These are phyloP conservation scores for Dendryphion nanum DNA, from an alignment of 2,329 filamentous ascomycete species.

Conservation along the genomic window DNA sequence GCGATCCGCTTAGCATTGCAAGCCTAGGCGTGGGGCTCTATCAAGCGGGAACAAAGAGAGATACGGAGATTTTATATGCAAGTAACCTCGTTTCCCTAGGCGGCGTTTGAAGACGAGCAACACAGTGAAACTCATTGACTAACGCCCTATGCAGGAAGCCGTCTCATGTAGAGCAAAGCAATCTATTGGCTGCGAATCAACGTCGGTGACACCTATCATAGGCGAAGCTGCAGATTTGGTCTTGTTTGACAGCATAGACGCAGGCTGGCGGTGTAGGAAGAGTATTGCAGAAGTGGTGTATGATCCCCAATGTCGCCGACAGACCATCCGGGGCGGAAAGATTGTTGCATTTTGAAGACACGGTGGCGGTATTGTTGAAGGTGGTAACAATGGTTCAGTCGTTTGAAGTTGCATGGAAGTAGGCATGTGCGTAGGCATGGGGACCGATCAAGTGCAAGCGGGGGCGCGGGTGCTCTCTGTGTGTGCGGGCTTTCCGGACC, in stretches of 20 bases:
- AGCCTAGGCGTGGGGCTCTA: constrained; percentile 65
- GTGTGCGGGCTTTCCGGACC: too few relatives aligned
- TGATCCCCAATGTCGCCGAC: constrained; percentile 27
- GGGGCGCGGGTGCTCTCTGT: too few relatives aligned
- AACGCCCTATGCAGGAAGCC: constrained; percentile 42
- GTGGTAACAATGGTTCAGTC: too few relatives aligned
- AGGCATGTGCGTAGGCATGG: too few relatives aligned
- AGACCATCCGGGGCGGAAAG: constrained; percentile 29
- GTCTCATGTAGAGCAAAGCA: constrained; percentile 47
- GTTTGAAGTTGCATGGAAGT: too few relatives aligned
- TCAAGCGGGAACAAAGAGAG: constrained; percentile 61
- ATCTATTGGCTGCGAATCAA: constrained; percentile 40
- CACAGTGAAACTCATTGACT: too few relatives aligned
- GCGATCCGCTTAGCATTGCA: constrained; percentile 64
- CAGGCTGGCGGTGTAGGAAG: constrained; percentile 42
- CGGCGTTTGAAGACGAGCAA: constrained; percentile 1
- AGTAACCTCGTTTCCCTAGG: constrained; percentile 22
- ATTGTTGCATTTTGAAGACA: too few relatives aligned
- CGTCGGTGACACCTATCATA: constrained; percentile 26
- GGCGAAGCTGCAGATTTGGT: constrained; percentile 46
- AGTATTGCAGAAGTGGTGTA: constrained; percentile 47
- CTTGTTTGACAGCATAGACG: constrained; percentile 38
- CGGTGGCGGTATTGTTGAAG: too few relatives aligned
- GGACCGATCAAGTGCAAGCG: too few relatives aligned
- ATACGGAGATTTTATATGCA: constrained; percentile 59